Conservation (phyloP, 148 eudicot species). For the Agrostemma githago region DNA sequence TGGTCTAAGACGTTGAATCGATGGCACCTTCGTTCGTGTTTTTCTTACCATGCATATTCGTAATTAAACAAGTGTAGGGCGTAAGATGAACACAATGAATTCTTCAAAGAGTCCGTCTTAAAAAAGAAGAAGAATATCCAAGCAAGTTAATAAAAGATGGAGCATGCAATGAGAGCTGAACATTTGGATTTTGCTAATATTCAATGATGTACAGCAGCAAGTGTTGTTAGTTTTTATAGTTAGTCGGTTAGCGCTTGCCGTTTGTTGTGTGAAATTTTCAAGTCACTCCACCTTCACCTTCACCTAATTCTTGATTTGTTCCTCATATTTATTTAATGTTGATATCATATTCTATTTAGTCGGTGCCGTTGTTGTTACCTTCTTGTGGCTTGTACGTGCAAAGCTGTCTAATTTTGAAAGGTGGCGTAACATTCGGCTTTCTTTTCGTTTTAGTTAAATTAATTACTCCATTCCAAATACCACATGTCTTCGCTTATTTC, state of each 20-base stretch:
- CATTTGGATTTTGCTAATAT: too few relatives aligned
- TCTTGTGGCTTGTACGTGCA: neutral
- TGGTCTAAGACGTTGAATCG: too few relatives aligned
- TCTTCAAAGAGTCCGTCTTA: neutral
- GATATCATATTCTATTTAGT: neutral
- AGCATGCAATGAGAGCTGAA: too few relatives aligned
- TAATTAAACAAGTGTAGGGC: neutral
- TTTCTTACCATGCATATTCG: neutral
- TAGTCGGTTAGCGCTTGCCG: conserved; percentile 3
- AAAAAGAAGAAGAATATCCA: neutral
- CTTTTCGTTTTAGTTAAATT: neutral
- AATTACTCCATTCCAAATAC: neutral
- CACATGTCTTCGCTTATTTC: neutral
- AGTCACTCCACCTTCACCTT: neutral
- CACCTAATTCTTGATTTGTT: neutral
- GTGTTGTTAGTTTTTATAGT: neutral
- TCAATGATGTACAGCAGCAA: neutral
- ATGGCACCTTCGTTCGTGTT: neutral
- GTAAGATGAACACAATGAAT: neutral
- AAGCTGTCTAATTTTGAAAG: conserved; percentile 5
- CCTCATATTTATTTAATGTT: neutral
- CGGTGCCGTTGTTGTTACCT: neutral
- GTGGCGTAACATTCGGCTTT: neutral
- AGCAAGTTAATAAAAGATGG: neutral
- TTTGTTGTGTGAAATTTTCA: neutral